These are phyloP conservation scores for Sphaerosporella brunnea DNA, from an alignment of 495 filamentous ascomycete species.

Conservation along the genomic window DNA sequence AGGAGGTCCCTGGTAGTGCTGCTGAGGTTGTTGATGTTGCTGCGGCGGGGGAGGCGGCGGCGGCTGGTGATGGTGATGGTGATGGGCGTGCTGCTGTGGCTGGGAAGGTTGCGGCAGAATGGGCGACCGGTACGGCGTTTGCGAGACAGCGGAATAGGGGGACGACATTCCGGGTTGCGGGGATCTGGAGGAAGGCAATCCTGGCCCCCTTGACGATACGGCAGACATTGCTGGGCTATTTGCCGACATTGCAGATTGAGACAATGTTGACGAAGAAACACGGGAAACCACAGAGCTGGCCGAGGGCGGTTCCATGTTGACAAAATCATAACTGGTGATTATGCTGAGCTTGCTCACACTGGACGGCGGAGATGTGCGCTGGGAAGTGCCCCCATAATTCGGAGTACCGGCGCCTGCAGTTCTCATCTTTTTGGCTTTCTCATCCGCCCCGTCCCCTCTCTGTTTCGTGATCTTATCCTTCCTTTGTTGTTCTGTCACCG, in stretches of 20 bases:
- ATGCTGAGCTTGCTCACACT: slow-evolving; percentile 22
- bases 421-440: slow-evolving; percentile 5
- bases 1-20: slow-evolving; percentile 8
- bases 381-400: slow-evolving; percentile 14
- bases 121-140: slow-evolving; percentile 9
- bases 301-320: slow-evolving; percentile 34
- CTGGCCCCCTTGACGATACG: slow-evolving; percentile 14
- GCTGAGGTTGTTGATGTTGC: slow-evolving; percentile 7
- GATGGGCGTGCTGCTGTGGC: slow-evolving; percentile 5
- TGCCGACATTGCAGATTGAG: slow-evolving; percentile 17
- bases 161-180: slow-evolving; percentile 13
- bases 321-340: slow-evolving; percentile 34
- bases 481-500: slow-evolving; percentile 29
- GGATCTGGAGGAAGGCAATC: slow-evolving; percentile 18
- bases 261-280: slow-evolving; percentile 11
- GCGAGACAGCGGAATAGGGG: slow-evolving; percentile 17
- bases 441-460: slow-evolving; percentile 6
- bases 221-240: slow-evolving; percentile 22
- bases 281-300: slow-evolving; percentile 20
- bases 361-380: slow-evolving; percentile 4
- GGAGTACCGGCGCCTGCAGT: slow-evolving; percentile 13
- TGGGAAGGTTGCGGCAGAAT: slow-evolving; percentile 9
- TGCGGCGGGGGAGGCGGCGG: slow-evolving; percentile 9
- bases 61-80: background rate
- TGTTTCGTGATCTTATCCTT: slow-evolving; percentile 25